Base-by-base conservation (phyloP, 2,329 filamentous ascomycete genomes). In the Incumbomyces lentus region DNA sequence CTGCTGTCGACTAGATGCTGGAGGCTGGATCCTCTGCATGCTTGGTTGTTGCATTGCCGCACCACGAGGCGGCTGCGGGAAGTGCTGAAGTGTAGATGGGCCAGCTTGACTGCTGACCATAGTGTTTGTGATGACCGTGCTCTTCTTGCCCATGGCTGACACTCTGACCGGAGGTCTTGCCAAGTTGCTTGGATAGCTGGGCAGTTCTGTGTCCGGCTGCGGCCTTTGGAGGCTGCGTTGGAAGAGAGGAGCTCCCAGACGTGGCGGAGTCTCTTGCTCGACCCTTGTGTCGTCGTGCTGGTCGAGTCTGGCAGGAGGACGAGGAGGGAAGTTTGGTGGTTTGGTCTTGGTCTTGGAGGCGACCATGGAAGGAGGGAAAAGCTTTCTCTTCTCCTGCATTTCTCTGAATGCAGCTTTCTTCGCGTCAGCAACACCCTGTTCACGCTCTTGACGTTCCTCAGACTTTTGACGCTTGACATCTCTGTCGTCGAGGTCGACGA, bases 1-100 rank as follows among this genome's bases (percentile, higher is more conserved):
- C 69, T 55, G 76, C 82, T 7, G 75, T 69, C 49, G 78, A 79
- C 16, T 89, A 77, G 31, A 16, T 19, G 41, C 32, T 6, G 87
- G 87, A 60, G 95, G 95, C 2, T 87, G 85, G 55, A 95, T 95
- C 22, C 84, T 81, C n/a, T 49, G 48, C 19, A 84, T 94, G 6
- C 86, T 85, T 49, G 90, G 81, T 60, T 90, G 85, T n/a, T 83
- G 78, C 78, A 90, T 88, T 84, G 84, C 58, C 1, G 70, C 73
- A 32, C 84, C 77, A 53, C 75, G 71, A 37, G 67, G 72, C 56
- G 78, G 75, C 54, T 86, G 81, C 57, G 87, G 84, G 16, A 73
- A 71, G 12, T 57, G 59, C 78, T 80, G 41, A 83, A 74, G 0
- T 78, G 68, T 64, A 82, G 64, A 56, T 78, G 70, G 60, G 73